These are phyloP conservation scores for Fusarium setosum DNA, from an alignment of 2,329 filamentous ascomycete genomes.

Conservation along the genomic window DNA sequence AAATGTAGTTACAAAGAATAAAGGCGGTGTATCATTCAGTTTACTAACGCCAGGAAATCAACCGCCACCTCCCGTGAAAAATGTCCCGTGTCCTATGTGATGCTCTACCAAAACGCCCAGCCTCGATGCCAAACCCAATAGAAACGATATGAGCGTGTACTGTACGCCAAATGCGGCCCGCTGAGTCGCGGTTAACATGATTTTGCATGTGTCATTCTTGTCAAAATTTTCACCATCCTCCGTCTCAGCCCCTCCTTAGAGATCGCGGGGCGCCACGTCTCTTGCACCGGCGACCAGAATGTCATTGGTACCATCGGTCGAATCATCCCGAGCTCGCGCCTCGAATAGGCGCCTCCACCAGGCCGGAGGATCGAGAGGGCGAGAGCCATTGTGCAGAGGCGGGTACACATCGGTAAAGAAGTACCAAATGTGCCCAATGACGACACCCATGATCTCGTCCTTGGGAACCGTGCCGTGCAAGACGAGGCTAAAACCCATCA, in stretches of 20 bases:
- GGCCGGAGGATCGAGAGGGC: slow-evolving; percentile 86
- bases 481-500: slow-evolving; percentile 93
- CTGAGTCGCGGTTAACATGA: neutral
- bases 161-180: neutral
- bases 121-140: slow-evolving; percentile 21
- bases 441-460: slow-evolving; percentile 94
- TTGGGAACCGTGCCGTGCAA: slow-evolving; percentile 91
- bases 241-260: slow-evolving; percentile 11
- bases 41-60: slow-evolving; percentile 23
- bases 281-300: slow-evolving; percentile 67
- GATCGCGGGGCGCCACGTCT: slow-evolving; percentile 41
- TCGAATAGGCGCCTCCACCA: slow-evolving; percentile 94
- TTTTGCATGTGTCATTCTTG: neutral
- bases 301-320: slow-evolving; percentile 67
- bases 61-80: slow-evolving; percentile 2
- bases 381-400: slow-evolving; percentile 83
- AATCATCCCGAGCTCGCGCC: slow-evolving; percentile 60
- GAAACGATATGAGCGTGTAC: slow-evolving; percentile 5
- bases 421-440: slow-evolving; percentile 97
- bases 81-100: slow-evolving; percentile 7
- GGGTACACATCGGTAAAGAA: slow-evolving; percentile 98
- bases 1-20: neutral
- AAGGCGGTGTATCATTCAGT: slow-evolving; percentile 7
- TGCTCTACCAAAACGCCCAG: slow-evolving; percentile 29
- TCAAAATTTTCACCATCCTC: neutral